These are phyloP conservation scores for Dacryopinax spathularia DNA, from an alignment of 768 basidiomycete species.

Conservation along the genomic window DNA sequence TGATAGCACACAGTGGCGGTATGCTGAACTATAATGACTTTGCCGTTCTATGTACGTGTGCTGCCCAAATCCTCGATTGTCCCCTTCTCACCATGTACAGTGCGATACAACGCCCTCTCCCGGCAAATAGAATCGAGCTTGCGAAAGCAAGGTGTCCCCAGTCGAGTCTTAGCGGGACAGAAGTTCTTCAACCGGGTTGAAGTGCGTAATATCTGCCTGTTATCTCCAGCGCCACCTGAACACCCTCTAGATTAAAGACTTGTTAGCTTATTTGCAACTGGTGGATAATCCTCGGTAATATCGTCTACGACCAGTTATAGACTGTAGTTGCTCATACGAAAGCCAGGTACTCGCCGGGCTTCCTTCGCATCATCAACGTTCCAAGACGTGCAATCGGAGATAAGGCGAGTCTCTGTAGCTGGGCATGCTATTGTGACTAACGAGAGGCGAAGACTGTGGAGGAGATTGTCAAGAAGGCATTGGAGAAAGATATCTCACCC, in stretches of 20 bases:
- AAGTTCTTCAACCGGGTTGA: conserved; percentile 79
- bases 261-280: conserved; percentile 70
- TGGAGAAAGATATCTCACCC: conserved; percentile 37
- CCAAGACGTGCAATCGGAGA: conserved; percentile 63
- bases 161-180: conserved; percentile 59
- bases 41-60: conserved; percentile 56
- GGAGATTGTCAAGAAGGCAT: conserved; percentile 43
- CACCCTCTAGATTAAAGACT: conserved; percentile 54
- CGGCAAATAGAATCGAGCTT: conserved; percentile 59
- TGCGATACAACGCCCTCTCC: conserved; percentile 70
- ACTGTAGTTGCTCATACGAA: no score
- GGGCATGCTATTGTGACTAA: no score
- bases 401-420: conserved; percentile 36
- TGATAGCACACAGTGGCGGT: conserved; percentile 62
- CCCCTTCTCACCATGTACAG: conserved; percentile 26
- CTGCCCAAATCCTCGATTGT: background rate
- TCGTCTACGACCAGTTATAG: no score
- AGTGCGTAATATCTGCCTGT: conserved; percentile 25
- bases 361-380: conserved; percentile 54
- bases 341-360: conserved; percentile 46
- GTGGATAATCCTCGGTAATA: conserved; percentile 74
- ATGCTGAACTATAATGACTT: conserved; percentile 60
- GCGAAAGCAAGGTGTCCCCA: conserved; percentile 66
- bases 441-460: conserved; percentile 50
- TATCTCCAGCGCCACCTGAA: background rate